These are phyloP conservation scores for Exutisphaerella laricina DNA, from an alignment of 2,329 filamentous ascomycete genomes.

Conservation along the genomic window DNA sequence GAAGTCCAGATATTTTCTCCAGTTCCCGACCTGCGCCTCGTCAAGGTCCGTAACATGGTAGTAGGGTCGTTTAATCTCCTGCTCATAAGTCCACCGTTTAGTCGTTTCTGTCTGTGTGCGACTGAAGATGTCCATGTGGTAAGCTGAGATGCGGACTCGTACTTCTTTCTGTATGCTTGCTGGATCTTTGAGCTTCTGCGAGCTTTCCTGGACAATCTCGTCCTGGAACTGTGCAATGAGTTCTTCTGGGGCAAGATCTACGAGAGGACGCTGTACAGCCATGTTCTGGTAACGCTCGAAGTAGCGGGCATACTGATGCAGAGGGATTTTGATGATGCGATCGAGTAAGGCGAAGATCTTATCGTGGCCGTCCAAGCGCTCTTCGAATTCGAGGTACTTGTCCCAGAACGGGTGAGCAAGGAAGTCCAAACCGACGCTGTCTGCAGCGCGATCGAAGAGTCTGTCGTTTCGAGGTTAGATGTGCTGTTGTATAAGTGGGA, in stretches of 20 bases:
- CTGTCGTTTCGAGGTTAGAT: constrained; percentile 50
- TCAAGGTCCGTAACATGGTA: constrained; percentile 95
- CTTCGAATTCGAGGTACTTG: constrained; percentile 96
- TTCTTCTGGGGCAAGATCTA: constrained; percentile 66
- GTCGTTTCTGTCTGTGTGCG: constrained; percentile 80
- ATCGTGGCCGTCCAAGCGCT: constrained; percentile 76
- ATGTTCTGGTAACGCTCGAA: constrained; percentile 83
- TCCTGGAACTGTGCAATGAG: constrained; percentile 61
- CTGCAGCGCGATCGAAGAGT: constrained; percentile 84
- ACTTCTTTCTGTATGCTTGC: constrained; percentile 79
- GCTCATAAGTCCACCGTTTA: constrained; percentile 91
- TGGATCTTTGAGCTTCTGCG: constrained; percentile 60
- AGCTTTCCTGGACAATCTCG: constrained; percentile 64
- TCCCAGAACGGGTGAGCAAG: constrained; percentile 97
- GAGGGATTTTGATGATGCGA: constrained; percentile 80
- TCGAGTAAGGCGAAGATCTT: constrained; percentile 78
- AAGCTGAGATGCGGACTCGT: constrained; percentile 69
- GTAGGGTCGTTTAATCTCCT: constrained; percentile 90
- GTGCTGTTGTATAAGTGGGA: neutral
- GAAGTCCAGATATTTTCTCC: constrained; percentile 94
- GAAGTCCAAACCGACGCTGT: constrained; percentile 84
- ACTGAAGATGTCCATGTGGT: constrained; percentile 75
- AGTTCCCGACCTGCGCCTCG: constrained; percentile 76
- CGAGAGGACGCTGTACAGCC: constrained; percentile 64
- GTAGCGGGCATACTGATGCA: constrained; percentile 94